Evolutionary conservation across 2,329 filamentous ascomycete genomes (phyloP), one percentile per base, ranked within the genome.

Genomic region (Coleophoma eucalyptorum): DNA sequence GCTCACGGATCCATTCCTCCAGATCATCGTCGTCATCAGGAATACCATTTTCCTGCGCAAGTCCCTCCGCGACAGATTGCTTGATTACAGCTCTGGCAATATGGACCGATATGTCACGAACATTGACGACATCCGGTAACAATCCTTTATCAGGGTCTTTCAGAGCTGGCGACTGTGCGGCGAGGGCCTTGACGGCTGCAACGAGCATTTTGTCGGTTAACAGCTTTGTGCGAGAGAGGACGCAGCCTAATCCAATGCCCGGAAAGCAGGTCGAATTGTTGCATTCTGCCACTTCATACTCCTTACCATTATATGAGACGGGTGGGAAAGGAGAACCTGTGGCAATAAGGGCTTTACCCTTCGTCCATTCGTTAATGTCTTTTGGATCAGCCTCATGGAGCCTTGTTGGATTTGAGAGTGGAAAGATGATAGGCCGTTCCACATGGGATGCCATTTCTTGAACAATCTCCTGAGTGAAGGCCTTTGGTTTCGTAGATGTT

Each of bases 211-310:
- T 80, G 54, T 92, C 84, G 0, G 86, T 87, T 26, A 96, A 69
- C 0, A 84, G 75, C 12, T 72, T 76, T 3, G 86, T 77, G 13
- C 89, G 83, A 21, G 78, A 84, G 1, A 96, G 78, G 0, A 96
- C 80, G 7, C 81, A 81, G 11, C 90, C 91, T 1, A 96, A 83
- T 0, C 90, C 90, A 52, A 96, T 93, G 0, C 90, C 90, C 0
- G 90, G 90, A 67, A 95, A 96, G 15, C 87, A 87, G 33, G 89
- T 88, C 1, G 84, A 87, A 70, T 96, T 96, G 71, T 96, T 96
- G 71, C 91, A 96, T 68, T 96, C 90, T 20, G 89, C 89, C 62
- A 79, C 64, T 26, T 76, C 69, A 51, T 78, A 72, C 7, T 78
- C 74, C 0, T 62, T 48, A 0, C 75, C 78, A 10, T 71, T 65